Conservation (phyloP, 2,329 filamentous ascomycete genomes). For the Helicocarpus griseus region DNA sequence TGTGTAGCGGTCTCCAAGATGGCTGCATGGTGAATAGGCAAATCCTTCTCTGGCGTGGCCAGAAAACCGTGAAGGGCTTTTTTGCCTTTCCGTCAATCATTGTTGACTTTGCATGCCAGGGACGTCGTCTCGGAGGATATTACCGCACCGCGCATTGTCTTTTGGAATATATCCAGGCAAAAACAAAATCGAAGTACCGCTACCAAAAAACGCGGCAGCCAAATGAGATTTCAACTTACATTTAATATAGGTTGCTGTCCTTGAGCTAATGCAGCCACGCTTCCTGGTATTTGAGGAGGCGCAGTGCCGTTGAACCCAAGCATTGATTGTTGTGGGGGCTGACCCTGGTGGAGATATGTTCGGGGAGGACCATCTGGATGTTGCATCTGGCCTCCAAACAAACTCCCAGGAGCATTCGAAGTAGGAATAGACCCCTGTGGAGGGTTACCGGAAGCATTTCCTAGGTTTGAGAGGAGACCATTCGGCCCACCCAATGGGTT, state of each 20-base stretch:
- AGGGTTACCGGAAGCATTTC: slow-evolving; percentile 46
- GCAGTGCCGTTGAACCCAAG: slow-evolving; percentile 38
- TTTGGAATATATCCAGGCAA: neutral
- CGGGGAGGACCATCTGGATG: slow-evolving; percentile 45
- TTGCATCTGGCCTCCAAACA: slow-evolving; percentile 62
- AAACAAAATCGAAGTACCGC: neutral
- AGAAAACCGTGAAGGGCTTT: neutral
- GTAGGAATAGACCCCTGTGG: slow-evolving; percentile 47
- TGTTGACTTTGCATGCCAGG: neutral
- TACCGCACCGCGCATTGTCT: neutral
- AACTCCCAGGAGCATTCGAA: slow-evolving; percentile 50
- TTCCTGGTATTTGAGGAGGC: slow-evolving; percentile 35
- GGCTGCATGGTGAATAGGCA: neutral
- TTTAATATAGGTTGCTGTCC: slow-evolving; percentile 76
- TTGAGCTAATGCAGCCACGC: slow-evolving; percentile 55
- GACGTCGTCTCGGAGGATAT: neutral
- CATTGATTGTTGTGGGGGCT: slow-evolving; percentile 43
- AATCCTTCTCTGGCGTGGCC: neutral
- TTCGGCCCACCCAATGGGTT: slow-evolving; percentile 87
- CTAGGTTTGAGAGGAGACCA: slow-evolving; percentile 69
- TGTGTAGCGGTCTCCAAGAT: neutral
- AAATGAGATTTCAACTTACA: slow-evolving; percentile 31
- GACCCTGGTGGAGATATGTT: slow-evolving; percentile 53
- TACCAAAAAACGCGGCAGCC: neutral
- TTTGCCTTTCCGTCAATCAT: neutral